Base-by-base conservation (phyloP, 192 early-diverging fungal species). In the Backusella mclennaniae region DNA sequence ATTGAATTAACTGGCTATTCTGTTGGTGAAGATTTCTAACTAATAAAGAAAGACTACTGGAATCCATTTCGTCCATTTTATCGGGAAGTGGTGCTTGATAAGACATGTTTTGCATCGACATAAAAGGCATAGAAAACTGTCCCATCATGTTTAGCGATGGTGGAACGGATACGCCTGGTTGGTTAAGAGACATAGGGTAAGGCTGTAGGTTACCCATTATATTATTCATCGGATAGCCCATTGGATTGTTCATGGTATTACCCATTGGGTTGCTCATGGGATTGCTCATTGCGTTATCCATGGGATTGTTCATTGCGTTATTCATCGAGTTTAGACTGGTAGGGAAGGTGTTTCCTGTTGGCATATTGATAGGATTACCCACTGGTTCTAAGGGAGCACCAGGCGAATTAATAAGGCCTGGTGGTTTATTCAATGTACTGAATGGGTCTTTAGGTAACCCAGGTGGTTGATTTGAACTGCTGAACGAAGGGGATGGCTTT, bases 1-100 rank as follows among this genome's bases (percentile, higher is more conserved):
- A 82, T 8, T 80, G 79, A 26, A 87, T 42, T n/a, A 89, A 39
- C 12, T 83, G 80, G 15, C 75, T 72, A 42, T 88, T 88, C 41
- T 86, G 87, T 9, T 75, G 67, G 44, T 85, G 85, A 39, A 89
- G 46, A 2, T 79, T 83, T 35, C 73, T 17, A 19, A 77, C 53
- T 49, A 76, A 19, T 17, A 70, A 56, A 1, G 74, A 19, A 2
- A 79, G 23, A 6, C 4, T 39, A 12, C 35, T n/a, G 15, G 59
- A 15, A 14, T 56, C 46, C 67, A 74, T 36, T 8, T 39, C 46
- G 0, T 35, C 29, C n/a, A 74, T 36, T 52, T 46, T 79, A 44
- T 73, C 67, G 2, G 59, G 52, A 49, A 44, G 21, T 46, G 44
- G 36, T 35, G 29, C 35, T 35, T 69, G 42, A 68, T 41, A 35